Percentiles rank a stretch among this genome's conserved stretches.
Evolutionary conservation across 2,329 filamentous ascomycete genomes (phyloP).

Genomic region (Pseudogymnoascus sp.): DNA sequence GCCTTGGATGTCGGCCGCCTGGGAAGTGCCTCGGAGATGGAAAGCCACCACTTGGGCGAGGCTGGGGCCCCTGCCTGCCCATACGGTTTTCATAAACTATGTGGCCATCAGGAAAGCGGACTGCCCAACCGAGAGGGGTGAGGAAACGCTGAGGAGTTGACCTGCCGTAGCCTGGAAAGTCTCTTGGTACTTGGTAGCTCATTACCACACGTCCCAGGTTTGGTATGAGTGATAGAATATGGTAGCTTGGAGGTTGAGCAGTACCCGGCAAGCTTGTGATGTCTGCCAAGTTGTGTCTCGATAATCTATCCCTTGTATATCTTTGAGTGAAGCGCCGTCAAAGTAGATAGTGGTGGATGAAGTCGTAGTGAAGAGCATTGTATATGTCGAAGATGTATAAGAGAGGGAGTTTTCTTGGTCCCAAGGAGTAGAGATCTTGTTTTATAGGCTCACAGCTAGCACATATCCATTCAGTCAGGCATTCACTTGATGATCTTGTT

Average conservation of each 20-base stretch:
- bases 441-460: not conserved
- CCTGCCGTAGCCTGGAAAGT: not conserved
- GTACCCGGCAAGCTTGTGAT: not conserved
- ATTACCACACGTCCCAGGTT: not conserved
- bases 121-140: slow-evolving; percentile 2
- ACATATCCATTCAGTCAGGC: not conserved
- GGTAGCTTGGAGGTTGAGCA: not conserved
- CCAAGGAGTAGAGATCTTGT: not conserved
- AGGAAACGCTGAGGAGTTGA: not conserved
- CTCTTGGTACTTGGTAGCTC: not conserved
- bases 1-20: not conserved
- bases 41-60: not conserved
- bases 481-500: not conserved
- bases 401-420: not conserved
- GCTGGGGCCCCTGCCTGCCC: not conserved
- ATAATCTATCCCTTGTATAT: not conserved
- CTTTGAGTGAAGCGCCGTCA: not conserved
- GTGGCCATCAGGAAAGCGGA: not conserved
- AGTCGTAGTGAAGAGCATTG: not conserved
- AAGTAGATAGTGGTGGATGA: not conserved
- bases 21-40: not conserved
- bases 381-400: not conserved
- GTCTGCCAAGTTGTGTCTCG: not conserved
- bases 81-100: not conserved
- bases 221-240: not conserved